These are phyloP conservation scores for Bathelium albidoporum DNA, from an alignment of 495 filamentous ascomycete genomes.

Conservation along the genomic window DNA sequence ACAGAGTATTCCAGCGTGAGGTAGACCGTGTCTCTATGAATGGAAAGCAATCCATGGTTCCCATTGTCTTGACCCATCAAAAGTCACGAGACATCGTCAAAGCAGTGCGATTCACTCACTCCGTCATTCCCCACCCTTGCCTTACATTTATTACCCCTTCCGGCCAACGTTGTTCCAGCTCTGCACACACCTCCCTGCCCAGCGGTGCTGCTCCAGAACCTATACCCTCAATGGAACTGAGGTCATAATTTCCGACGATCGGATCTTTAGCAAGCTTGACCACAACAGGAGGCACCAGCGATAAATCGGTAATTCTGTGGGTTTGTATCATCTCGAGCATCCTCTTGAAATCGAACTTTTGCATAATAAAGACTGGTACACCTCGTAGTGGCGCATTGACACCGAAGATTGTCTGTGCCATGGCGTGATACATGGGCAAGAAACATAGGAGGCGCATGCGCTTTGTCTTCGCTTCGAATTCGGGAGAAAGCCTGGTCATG, in stretches of 20 bases:
- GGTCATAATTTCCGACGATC: slow-evolving; percentile 52
- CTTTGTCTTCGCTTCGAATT: slow-evolving; percentile 28
- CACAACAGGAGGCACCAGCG: slow-evolving; percentile 57
- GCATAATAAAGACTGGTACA: slow-evolving; percentile 57
- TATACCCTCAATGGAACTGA: slow-evolving; percentile 50
- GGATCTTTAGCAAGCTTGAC: slow-evolving; percentile 65
- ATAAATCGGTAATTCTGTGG: slow-evolving; percentile 56
- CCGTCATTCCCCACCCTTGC: slow-evolving; percentile 83
- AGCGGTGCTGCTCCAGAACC: slow-evolving; percentile 41
- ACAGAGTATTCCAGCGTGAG: not conserved
- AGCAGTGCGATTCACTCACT: slow-evolving; percentile 34
- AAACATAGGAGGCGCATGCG: slow-evolving; percentile 43
- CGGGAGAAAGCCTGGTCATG: slow-evolving; percentile 37
- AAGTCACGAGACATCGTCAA: not conserved
- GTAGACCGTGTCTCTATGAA: not conserved
- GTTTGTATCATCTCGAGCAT: slow-evolving; percentile 59
- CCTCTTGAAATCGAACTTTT: slow-evolving; percentile 59
- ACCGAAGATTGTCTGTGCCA: slow-evolving; percentile 38
- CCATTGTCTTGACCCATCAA: not conserved
- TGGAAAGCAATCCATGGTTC: not conserved
- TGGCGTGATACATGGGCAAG: slow-evolving; percentile 70
- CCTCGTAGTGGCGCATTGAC: slow-evolving; percentile 31
- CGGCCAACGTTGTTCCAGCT: slow-evolving; percentile 49
- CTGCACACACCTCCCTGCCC: slow-evolving; percentile 48
- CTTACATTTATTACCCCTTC: slow-evolving; percentile 45